Percentiles rank a stretch among this genome's conserved stretches.
Evolutionary conservation across 805 yeast species (phyloP).

Genomic region (Kodamaea jinghongensis): DNA sequence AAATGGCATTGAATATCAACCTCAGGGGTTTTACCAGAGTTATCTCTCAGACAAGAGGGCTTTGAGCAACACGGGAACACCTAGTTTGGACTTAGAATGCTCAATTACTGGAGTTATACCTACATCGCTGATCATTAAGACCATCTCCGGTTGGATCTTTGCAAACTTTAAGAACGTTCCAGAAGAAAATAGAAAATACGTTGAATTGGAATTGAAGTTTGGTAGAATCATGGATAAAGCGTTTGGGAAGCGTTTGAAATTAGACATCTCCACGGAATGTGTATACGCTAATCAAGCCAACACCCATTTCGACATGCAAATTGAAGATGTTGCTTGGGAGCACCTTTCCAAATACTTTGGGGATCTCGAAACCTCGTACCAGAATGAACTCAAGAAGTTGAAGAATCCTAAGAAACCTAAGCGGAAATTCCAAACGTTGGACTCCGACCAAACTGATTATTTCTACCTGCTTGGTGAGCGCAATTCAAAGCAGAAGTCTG

Average conservation of each 20-base stretch:
- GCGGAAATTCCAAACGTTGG: slow-evolving; percentile 56
- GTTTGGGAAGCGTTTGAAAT: slow-evolving; percentile 56
- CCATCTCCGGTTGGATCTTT: slow-evolving; percentile 86
- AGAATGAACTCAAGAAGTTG: slow-evolving; percentile 33
- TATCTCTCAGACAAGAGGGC: slow-evolving; percentile 17
- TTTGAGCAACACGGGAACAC: slow-evolving; percentile 29
- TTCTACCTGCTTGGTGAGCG: slow-evolving; percentile 61
- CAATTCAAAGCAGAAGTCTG: slow-evolving; percentile 60
- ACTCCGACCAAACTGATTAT: slow-evolving; percentile 61
- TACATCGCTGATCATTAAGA: slow-evolving; percentile 74
- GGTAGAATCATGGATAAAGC: slow-evolving; percentile 68
- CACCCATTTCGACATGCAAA: slow-evolving; percentile 61
- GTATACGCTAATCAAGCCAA: slow-evolving; percentile 54
- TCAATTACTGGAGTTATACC: slow-evolving; percentile 76
- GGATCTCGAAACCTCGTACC: slow-evolving; percentile 51
- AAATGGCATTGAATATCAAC: neutral
- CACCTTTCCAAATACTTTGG: slow-evolving; percentile 54
- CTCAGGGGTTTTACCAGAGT: slow-evolving; percentile 2
- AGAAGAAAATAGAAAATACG: slow-evolving; percentile 47
- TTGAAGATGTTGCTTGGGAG: slow-evolving; percentile 59
- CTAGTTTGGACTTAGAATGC: slow-evolving; percentile 40
- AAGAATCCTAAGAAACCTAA: slow-evolving; percentile 28
- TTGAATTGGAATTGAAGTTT: slow-evolving; percentile 73
- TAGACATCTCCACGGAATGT: slow-evolving; percentile 70
- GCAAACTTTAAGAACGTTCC: slow-evolving; percentile 70